phyloP scores from a whole-genome alignment of 1,284 basidiomycete genomes.

The Stygiomarasmius scandens region DNA sequence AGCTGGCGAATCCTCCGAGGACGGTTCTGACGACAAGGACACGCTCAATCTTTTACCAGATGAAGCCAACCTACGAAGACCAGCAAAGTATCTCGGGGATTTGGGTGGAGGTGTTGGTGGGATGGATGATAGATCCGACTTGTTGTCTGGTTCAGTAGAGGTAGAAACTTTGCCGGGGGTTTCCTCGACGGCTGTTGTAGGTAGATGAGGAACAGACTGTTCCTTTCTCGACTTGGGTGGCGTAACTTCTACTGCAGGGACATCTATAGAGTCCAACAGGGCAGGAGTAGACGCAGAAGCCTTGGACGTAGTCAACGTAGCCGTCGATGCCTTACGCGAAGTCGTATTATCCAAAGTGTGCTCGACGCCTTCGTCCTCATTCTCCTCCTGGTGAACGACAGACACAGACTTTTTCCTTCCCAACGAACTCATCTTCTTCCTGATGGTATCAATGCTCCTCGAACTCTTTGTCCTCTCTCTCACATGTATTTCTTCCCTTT shows the following conservation, averaged over 20 bases:
- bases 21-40: slow-evolving; percentile 57
- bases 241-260: neutral
- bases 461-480: neutral
- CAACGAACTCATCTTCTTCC: slow-evolving; percentile 9
- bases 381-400: neutral
- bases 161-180: neutral
- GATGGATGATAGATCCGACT: slow-evolving; percentile 2
- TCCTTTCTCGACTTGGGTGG: slow-evolving; percentile 2
- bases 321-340: slow-evolving; percentile 10
- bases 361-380: neutral
- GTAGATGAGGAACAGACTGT: neutral
- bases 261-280: slow-evolving; percentile 1
- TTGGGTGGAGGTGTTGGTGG: slow-evolving; percentile 41
- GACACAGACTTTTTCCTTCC: neutral
- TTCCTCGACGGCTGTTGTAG: neutral
- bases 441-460: slow-evolving; percentile 7
- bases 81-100: slow-evolving; percentile 44
- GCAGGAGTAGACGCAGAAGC: slow-evolving; percentile 5
- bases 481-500: neutral
- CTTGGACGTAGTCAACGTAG: slow-evolving; percentile 3
- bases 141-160: neutral
- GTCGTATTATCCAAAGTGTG: neutral
- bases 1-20: slow-evolving; percentile 55
- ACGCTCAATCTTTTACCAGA: slow-evolving; percentile 34
- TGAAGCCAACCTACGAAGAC: slow-evolving; percentile 47